Percentiles rank a stretch among this genome's conserved stretches.
These are phyloP conservation scores for Xylariaceae sp. DNA, from an alignment of 2,329 filamentous ascomycete genomes.

Conservation along the genomic window DNA sequence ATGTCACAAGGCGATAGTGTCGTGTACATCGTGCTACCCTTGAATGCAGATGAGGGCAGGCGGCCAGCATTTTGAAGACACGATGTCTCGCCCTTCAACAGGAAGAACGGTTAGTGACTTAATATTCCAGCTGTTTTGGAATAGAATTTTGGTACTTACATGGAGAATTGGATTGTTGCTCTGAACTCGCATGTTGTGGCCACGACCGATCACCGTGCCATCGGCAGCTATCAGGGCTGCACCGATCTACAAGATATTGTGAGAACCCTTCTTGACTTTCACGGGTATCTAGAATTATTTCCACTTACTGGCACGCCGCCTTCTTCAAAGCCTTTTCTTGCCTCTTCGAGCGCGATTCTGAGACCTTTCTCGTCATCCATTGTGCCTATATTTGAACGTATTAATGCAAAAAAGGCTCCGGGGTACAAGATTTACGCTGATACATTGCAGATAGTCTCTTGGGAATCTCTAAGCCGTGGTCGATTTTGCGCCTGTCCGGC, in stretches of 20 bases:
- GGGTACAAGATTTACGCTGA: too few relatives aligned
- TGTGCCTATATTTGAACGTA: background rate
- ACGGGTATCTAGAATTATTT: background rate
- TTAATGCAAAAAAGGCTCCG: too few relatives aligned
- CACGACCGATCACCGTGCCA: constrained; percentile 65
- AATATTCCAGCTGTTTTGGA: background rate
- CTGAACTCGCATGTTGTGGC: constrained; percentile 74
- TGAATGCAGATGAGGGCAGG: constrained; percentile 64
- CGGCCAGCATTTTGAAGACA: constrained; percentile 72
- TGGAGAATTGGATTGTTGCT: constrained; percentile 68
- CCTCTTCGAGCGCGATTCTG: constrained; percentile 45
- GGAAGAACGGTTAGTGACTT: background rate
- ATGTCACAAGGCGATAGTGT: constrained; percentile 77
- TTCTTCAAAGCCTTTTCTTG: constrained; percentile 40
- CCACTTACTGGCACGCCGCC: constrained; percentile 43
- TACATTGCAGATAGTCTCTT: too few relatives aligned
- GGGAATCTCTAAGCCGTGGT: too few relatives aligned
- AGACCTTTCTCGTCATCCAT: constrained; percentile 42
- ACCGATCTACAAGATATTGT: constrained; percentile 40
- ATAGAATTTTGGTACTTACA: constrained; percentile 29
- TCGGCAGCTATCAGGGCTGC: constrained; percentile 62
- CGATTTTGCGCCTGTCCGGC: too few relatives aligned
- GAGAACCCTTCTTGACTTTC: background rate
- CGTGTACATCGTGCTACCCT: constrained; percentile 77
- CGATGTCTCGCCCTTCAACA: constrained; percentile 74